These are phyloP conservation scores for Penicillium sp. DNA, from an alignment of 2,329 filamentous ascomycete species.

Conservation along the genomic window DNA sequence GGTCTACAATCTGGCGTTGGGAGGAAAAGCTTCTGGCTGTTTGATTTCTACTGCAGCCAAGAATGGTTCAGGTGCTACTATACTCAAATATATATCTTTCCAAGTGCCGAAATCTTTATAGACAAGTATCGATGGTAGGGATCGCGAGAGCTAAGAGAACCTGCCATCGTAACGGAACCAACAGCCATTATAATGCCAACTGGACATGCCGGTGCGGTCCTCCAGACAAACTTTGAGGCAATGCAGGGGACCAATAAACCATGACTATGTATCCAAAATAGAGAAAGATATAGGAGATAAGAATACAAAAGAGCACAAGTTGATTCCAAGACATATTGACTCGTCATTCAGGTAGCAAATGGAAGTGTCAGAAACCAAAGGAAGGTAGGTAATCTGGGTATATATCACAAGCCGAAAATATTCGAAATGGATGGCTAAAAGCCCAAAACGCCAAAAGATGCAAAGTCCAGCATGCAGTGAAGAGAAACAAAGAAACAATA, in stretches of 20 bases:
- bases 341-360: not conserved
- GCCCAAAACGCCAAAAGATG: constrained; percentile 8
- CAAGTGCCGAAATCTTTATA: not conserved
- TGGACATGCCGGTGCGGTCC: not conserved
- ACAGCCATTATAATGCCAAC: not conserved
- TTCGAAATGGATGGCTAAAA: not conserved
- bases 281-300: not conserved
- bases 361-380: not conserved
- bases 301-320: not conserved
- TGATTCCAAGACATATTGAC: not conserved
- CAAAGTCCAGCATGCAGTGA: constrained; percentile 8
- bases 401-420: constrained; percentile 5
- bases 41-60: not conserved
- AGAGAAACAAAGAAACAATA: not conserved
- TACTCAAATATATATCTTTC: not conserved
- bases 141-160: not conserved
- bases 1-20: not conserved
- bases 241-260: not conserved
- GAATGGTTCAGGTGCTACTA: not conserved
- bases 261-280: not conserved
- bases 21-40: not conserved
- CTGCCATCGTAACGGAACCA: not conserved
- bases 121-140: not conserved
- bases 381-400: constrained; percentile 7
- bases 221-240: not conserved